Base-by-base conservation (phyloP, 2,329 filamentous ascomycete species). In the Massarina eburnea region DNA sequence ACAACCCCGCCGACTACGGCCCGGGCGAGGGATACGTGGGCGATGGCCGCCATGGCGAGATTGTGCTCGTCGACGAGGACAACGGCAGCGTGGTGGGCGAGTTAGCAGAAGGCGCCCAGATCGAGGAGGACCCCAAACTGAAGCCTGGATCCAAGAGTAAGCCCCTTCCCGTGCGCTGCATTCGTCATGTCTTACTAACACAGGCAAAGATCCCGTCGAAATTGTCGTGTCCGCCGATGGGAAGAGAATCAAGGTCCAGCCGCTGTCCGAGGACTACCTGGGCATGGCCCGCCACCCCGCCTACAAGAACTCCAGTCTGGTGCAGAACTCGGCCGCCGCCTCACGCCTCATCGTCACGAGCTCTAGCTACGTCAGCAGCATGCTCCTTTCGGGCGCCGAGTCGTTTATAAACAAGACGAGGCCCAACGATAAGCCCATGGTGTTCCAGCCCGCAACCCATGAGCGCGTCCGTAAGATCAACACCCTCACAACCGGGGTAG, bases 21-120 rank as follows among this genome's bases (percentile, higher is more conserved):
- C 86, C 89, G 0, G 91, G 91, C 12, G 84, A 95, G 70, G 90
- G 76, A 0, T 95, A 95, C 63, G 83, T 82, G 10, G 74, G 73
- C 66, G 62, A 65, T 20, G 66, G 67, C 38, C 68, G 67, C 41
- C 64, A 67, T 38, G 89, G 91, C 14, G 85, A 94, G 68, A 92
- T 96, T 58, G 92, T 99, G 4, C 79, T 99, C 8, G 78, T 99
- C 14, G 91, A 99, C 64, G 94, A 99, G 71, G 92, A 97, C 67
- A 88, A 99, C 71, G 94, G 94, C 41, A 95, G 89, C 59, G 88
- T 99, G 8, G 88, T 99, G 21, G 94, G 94, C 36, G 92, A 99
- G 73, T 76, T 99, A 51, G 84, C 87, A 46, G 87, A 92, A 46
- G 87, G 86, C 15, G 92, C 89, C 62, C 78, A 91, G 54, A 80